phyloP scores from a whole-genome alignment of 495 filamentous ascomycete genomes.

The Poronia punctata region DNA sequence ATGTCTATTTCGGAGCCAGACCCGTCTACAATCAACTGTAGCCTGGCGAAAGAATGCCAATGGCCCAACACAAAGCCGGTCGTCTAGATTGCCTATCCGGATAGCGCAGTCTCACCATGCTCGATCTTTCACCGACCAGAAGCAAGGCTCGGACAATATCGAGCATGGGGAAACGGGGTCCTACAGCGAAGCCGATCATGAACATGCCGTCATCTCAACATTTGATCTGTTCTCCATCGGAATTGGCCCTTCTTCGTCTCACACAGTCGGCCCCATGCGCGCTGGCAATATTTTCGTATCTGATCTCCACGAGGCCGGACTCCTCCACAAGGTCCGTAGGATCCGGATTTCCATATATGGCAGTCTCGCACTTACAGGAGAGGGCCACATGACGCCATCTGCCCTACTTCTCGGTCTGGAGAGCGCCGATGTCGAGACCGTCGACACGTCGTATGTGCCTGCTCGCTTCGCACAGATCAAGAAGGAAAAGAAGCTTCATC shows the following conservation, averaged over 20 bases:
- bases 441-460: slow-evolving; percentile 30
- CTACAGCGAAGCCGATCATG: slow-evolving; percentile 31
- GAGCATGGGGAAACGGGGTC: slow-evolving; percentile 19
- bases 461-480: slow-evolving; percentile 27
- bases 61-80: neutral
- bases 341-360: slow-evolving; percentile 31
- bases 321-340: slow-evolving; percentile 26
- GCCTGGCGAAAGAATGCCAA: slow-evolving; percentile 9
- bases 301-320: slow-evolving; percentile 23
- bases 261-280: slow-evolving; percentile 31
- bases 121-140: slow-evolving; percentile 12
- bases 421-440: slow-evolving; percentile 25
- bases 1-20: slow-evolving; percentile 11
- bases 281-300: slow-evolving; percentile 30
- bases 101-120: slow-evolving; percentile 1
- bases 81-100: neutral
- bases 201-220: slow-evolving; percentile 32
- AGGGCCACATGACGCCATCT: slow-evolving; percentile 33
- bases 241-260: slow-evolving; percentile 31
- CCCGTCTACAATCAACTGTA: slow-evolving; percentile 5
- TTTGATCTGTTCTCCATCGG: slow-evolving; percentile 33
- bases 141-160: slow-evolving; percentile 1
- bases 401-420: slow-evolving; percentile 29
- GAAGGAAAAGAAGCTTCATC: slow-evolving; percentile 24
- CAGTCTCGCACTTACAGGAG: slow-evolving; percentile 31